Base-by-base conservation (phyloP, 1,284 basidiomycete species). In the Ceratobasidium sp. region DNA sequence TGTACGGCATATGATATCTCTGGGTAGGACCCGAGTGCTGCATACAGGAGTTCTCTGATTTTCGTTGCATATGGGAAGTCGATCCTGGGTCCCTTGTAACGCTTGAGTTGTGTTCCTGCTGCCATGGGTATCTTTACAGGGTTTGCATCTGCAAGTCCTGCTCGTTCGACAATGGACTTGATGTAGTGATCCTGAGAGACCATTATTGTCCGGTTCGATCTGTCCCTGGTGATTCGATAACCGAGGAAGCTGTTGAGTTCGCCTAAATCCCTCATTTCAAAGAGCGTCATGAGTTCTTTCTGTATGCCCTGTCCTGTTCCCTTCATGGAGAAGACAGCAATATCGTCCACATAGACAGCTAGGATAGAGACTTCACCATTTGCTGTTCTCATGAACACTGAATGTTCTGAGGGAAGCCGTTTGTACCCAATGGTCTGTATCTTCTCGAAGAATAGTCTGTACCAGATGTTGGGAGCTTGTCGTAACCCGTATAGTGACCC, bases 1-100 rank as follows among this genome's bases (percentile, higher is more conserved):
- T 77, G 76, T 6, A 84, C 80, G 0, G 83, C 78, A 72, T 78
- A 82, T 0, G 81, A 60, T 36, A 85, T 82, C 75, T 85, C 82
- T 0, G 83, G 82, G 0, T 80, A 73, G 0, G 83, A 83, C 0
- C 75, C 79, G 14, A 81, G 74, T 1, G 80, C 78, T 0, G 83
- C 64, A 71, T 84, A 85, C 62, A 83, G 79, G 1, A 85, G 79
- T 1, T 75, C 79, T 6, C 84, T 82, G 6, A 85, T 74, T 21
- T 76, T 76, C 71, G 75, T 75, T n/a, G 78, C 73, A 72, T 81
- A 83, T n/a, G 53, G 25, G 25, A 40, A 66, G 12, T 66, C 53
- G 3, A 48, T 48, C n/a, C 5, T 33, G 6, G 46, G 18, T 2
- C 61, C 61, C 36, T 63, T 28, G 23, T n/a, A 36, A 18, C 30